Percentiles rank a stretch among this genome's conserved stretches.
Evolutionary conservation across 2,329 filamentous ascomycete species (phyloP).

Genomic region (Fusarium tupiense): DNA sequence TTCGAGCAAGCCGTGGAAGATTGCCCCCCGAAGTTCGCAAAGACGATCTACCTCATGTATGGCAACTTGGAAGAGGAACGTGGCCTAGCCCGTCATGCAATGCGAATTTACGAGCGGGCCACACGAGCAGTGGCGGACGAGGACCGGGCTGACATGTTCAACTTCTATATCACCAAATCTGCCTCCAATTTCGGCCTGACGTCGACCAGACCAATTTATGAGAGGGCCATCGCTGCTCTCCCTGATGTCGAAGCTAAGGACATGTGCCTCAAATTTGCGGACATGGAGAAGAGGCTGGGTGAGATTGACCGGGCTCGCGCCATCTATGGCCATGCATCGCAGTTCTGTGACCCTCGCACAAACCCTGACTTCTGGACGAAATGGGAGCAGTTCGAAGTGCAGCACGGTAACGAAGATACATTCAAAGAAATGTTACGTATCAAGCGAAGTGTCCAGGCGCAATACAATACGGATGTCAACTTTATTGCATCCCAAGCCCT

Average conservation of each 20-base stretch:
- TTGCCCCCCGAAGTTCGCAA: conserved; percentile 94
- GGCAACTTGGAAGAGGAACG: conserved; percentile 96
- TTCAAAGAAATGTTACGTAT: conserved; percentile 99
- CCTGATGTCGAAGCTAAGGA: conserved; percentile 93
- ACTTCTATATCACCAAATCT: conserved; percentile 99
- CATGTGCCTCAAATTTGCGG: conserved; percentile 99
- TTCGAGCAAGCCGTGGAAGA: conserved; percentile 98
- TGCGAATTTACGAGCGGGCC: conserved; percentile 98
- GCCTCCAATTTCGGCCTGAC: conserved; percentile 97
- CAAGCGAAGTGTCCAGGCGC: conserved; percentile 95
- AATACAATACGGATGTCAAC: conserved; percentile 99
- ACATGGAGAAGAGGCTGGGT: conserved; percentile 91
- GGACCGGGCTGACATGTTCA: conserved; percentile 96
- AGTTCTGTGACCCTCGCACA: conserved; percentile 95
- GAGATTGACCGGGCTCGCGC: conserved; percentile 95
- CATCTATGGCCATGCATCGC: conserved; percentile 95
- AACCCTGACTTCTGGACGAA: conserved; percentile 92
- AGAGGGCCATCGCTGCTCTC: conserved; percentile 91
- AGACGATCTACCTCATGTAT: conserved; percentile 97
- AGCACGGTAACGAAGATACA: conserved; percentile 98
- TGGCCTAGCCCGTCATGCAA: conserved; percentile 92
- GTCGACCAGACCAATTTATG: conserved; percentile 94
- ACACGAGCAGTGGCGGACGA: conserved; percentile 95
- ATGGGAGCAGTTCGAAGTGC: conserved; percentile 97
- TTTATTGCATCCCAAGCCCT: conserved; percentile 97